Evolutionary conservation across 805 yeast species (phyloP).

Genomic region (Metschnikowia lachancei): DNA sequence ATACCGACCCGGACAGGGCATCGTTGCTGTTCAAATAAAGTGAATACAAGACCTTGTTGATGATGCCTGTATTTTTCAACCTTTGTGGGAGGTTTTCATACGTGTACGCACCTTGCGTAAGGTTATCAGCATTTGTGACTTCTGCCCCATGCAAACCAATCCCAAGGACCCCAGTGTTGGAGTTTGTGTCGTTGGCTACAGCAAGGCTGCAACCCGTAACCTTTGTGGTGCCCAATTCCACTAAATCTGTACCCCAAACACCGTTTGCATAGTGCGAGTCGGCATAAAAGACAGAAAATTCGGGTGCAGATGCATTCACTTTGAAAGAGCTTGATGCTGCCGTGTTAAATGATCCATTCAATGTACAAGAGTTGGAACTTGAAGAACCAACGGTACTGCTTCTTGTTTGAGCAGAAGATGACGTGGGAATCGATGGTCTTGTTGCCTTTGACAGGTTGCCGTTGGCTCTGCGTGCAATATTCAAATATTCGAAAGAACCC

Average conservation of each 20-base stretch:
- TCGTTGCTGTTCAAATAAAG: slow-evolving; percentile 50
- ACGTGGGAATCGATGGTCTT: neutral
- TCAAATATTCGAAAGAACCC: neutral
- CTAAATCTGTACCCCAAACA: slow-evolving; percentile 59
- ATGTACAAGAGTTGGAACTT: slow-evolving; percentile 12
- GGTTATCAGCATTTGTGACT: slow-evolving; percentile 41
- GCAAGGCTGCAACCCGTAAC: slow-evolving; percentile 64
- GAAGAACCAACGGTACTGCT: neutral
- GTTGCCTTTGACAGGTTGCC: neutral
- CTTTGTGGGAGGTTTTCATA: slow-evolving; percentile 69
- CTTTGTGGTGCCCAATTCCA: slow-evolving; percentile 48
- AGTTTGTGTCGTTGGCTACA: slow-evolving; percentile 62
- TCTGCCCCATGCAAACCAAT: slow-evolving; percentile 72
- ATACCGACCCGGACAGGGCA: slow-evolving; percentile 31
- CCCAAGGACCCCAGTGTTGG: slow-evolving; percentile 70
- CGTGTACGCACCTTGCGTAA: slow-evolving; percentile 21
- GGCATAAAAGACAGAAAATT: slow-evolving; percentile 35
- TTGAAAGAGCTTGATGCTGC: neutral
- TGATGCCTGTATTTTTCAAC: slow-evolving; percentile 57
- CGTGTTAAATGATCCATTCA: neutral
- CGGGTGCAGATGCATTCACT: slow-evolving; percentile 21
- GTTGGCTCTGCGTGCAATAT: neutral
- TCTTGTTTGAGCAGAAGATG: neutral
- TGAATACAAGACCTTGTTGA: slow-evolving; percentile 56
- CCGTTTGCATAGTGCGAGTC: slow-evolving; percentile 51